phyloP scores from a whole-genome alignment of 495 filamentous ascomycete genomes.

The Penicillium odoratum region DNA sequence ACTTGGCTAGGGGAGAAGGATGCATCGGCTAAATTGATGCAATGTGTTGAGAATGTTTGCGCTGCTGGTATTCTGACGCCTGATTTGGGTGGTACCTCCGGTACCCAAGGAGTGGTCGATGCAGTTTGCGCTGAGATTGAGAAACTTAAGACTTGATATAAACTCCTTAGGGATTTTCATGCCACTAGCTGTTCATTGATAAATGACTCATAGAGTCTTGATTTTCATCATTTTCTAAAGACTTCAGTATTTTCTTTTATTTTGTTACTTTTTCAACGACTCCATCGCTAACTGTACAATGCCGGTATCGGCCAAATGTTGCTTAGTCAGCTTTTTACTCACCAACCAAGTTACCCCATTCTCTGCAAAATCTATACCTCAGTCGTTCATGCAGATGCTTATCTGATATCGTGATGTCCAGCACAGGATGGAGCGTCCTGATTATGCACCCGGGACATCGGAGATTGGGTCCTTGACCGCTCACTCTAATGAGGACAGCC shows the following conservation, averaged over 20 bases:
- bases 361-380: not conserved
- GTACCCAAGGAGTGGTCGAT: slow-evolving; percentile 55
- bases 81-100: slow-evolving; percentile 54
- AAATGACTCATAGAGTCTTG: no score
- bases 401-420: slow-evolving; percentile 18
- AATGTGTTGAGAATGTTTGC: slow-evolving; percentile 55
- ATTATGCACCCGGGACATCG: slow-evolving; percentile 29
- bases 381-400: not conserved
- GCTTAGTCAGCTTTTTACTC: not conserved
- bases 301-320: not conserved
- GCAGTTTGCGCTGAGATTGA: slow-evolving; percentile 56
- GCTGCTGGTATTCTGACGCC: slow-evolving; percentile 50
- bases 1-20: slow-evolving; percentile 56
- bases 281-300: not conserved
- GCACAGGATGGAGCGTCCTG: slow-evolving; percentile 33
- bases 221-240: no score
- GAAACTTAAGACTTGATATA: slow-evolving; percentile 1
- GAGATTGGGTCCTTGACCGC: slow-evolving; percentile 44
- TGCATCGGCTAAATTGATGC: slow-evolving; percentile 52
- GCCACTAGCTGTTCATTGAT: no score
- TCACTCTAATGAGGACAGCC: slow-evolving; percentile 43
- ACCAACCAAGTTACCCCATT: not conserved
- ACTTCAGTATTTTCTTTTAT: no score
- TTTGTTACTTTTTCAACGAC: no score
- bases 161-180: no score